These are phyloP conservation scores for Selaginella moellendorffii DNA, from an alignment of 75 land plant species.

Conservation along the genomic window DNA sequence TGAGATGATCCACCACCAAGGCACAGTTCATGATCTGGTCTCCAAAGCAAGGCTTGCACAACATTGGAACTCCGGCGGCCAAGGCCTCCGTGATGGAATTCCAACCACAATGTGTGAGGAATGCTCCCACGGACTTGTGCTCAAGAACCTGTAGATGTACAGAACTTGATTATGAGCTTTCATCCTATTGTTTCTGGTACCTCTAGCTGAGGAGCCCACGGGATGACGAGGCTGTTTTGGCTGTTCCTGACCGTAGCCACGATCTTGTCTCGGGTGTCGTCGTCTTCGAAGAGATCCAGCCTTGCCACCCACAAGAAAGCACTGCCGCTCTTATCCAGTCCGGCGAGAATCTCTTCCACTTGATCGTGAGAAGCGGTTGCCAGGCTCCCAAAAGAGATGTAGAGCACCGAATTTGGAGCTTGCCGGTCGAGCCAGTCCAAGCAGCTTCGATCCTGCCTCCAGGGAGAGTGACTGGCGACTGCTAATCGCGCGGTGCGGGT, in stretches of 20 bases:
- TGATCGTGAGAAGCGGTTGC: background rate
- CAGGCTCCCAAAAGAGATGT: conserved; percentile 1
- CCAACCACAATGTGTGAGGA: conserved; percentile 40
- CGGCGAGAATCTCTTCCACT: background rate
- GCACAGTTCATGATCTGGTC: background rate
- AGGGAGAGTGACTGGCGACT: too few relatives aligned
- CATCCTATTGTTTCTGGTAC: background rate
- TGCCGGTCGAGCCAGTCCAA: background rate
- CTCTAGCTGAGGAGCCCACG: background rate
- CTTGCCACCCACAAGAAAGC: conserved; percentile 1
- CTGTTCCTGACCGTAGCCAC: background rate
- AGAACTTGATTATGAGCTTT: too few relatives aligned
- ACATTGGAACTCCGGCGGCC: conserved; percentile 22
- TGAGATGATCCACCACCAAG: background rate
- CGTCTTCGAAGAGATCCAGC: background rate
- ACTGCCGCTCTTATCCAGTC: background rate
- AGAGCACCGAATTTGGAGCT: background rate
- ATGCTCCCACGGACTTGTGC: conserved; percentile 18
- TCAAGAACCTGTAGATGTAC: background rate
- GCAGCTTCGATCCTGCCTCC: background rate
- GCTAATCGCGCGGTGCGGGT: background rate
- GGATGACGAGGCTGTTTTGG: background rate
- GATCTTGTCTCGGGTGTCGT: background rate
- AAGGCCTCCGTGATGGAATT: conserved; percentile 20
- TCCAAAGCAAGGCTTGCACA: conserved; percentile 6